These are phyloP conservation scores for Puccinia coronata DNA, from an alignment of 1,284 basidiomycete species.

Conservation along the genomic window DNA sequence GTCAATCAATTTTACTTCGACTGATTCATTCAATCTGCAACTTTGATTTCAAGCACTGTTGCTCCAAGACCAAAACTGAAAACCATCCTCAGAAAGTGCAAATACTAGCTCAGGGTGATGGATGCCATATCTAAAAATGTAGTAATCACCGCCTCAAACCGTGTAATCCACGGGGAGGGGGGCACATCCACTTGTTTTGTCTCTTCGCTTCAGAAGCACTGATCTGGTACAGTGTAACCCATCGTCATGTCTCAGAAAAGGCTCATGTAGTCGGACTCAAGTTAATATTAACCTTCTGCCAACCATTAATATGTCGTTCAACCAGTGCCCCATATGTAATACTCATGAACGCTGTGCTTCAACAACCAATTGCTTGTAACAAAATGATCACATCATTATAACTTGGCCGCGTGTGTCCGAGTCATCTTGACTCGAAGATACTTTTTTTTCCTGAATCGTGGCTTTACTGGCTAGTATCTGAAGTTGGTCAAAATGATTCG, in stretches of 20 bases:
- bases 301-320: too few species aligned
- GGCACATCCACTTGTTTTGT: background rate
- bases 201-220: background rate
- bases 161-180: background rate
- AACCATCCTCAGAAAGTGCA: background rate
- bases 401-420: too few species aligned
- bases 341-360: too few species aligned
- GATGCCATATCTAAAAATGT: background rate
- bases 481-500: too few species aligned
- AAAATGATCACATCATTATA: too few species aligned
- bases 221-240: background rate
- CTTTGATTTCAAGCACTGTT: background rate
- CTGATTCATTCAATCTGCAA: background rate
- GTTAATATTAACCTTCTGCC: too few species aligned
- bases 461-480: too few species aligned
- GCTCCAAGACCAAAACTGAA: background rate
- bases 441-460: too few species aligned
- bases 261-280: too few species aligned
- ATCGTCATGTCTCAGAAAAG: background rate
- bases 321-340: too few species aligned
- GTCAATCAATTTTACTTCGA: constrained; percentile 41
- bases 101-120: background rate
- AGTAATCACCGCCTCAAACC: background rate
- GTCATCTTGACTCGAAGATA: too few species aligned
- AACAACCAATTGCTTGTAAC: too few species aligned